Base-by-base conservation (phyloP, 2,329 filamentous ascomycete species). In the Arthroderma sp. region DNA sequence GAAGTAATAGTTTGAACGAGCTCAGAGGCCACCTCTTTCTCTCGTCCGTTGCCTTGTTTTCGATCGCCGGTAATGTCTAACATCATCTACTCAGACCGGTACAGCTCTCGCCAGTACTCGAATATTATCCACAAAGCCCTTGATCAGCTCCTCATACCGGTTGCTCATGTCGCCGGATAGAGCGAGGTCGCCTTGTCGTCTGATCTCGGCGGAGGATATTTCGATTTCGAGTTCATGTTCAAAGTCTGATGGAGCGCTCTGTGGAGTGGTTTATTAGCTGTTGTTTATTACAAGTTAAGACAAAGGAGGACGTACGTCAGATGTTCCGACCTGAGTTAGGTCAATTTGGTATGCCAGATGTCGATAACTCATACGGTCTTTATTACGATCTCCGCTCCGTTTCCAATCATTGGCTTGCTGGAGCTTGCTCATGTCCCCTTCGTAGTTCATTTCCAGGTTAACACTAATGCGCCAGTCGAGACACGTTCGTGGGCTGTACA, bases 401-500 rank as follows among this genome's bases (percentile, higher is more conserved):
- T 68, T 69, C 2, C 73, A 74, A 23, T 78, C 76, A 7, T 69
- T 65, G 11, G 69, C 65, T 2, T 76, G 70, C 0, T 74, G 68
- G 2, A 83, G 70, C 21, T 75, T 74, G 6, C 83, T 77, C 0
- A 87, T 66, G 1, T 82, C 77, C 23, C 90, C 88, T 2, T 89
- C 80, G 76, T 85, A 95, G 56, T 85, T 81, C 81, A 94, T 90
- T 81, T 98, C 94, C 1, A 98, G 80, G 67, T 95, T 97, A 67
- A 98, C 84, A 65, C 89, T 95, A 63, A 98, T 85, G 9, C 93
- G 87, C 73, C 90, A 95, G 72, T 98, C 93, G 66, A 96, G 87
- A 2, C 82, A 81, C 7, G 80, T 81, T 54, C 77, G 76, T 0
- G 93, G 91, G 64, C 89, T 86, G 71, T 87, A 85, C 17, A 98